These are phyloP conservation scores for Talaromyces islandicus DNA, from an alignment of 2,329 filamentous ascomycete species.

Conservation along the genomic window DNA sequence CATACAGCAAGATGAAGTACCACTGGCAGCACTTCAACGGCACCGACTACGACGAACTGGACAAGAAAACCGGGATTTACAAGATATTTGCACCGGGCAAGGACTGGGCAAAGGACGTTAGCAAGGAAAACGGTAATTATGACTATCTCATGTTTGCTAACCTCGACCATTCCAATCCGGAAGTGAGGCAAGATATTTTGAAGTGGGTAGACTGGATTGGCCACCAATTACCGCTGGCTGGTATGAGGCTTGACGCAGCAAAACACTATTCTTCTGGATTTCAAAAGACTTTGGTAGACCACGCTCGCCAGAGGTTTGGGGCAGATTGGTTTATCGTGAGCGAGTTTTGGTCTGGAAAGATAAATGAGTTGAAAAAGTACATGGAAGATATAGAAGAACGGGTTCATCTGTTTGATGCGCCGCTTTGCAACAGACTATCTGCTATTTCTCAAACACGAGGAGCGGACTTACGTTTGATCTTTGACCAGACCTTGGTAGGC, in stretches of 20 bases:
- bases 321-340: slow-evolving; percentile 59
- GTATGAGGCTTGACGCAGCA: slow-evolving; percentile 65
- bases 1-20: slow-evolving; percentile 59
- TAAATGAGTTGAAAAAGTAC: slow-evolving; percentile 51
- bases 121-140: slow-evolving; percentile 61
- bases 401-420: slow-evolving; percentile 60
- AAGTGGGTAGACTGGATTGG: slow-evolving; percentile 65
- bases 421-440: slow-evolving; percentile 63
- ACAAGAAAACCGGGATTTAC: slow-evolving; percentile 57
- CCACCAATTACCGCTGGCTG: slow-evolving; percentile 54
- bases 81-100: slow-evolving; percentile 60
- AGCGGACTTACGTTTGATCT: slow-evolving; percentile 59
- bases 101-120: slow-evolving; percentile 58
- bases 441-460: slow-evolving; percentile 50
- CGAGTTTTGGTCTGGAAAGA: slow-evolving; percentile 62
- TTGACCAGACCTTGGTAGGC: slow-evolving; percentile 55
- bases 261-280: slow-evolving; percentile 68
- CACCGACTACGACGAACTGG: slow-evolving; percentile 58
- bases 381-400: slow-evolving; percentile 53
- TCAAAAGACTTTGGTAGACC: slow-evolving; percentile 56
- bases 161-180: slow-evolving; percentile 58
- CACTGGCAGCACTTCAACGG: slow-evolving; percentile 63
- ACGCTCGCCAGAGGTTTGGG: slow-evolving; percentile 48
- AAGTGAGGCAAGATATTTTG: slow-evolving; percentile 59
- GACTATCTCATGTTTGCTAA: slow-evolving; percentile 68